Base-by-base conservation (phyloP, 306 rosid species). In the Trifolium pratense region DNA sequence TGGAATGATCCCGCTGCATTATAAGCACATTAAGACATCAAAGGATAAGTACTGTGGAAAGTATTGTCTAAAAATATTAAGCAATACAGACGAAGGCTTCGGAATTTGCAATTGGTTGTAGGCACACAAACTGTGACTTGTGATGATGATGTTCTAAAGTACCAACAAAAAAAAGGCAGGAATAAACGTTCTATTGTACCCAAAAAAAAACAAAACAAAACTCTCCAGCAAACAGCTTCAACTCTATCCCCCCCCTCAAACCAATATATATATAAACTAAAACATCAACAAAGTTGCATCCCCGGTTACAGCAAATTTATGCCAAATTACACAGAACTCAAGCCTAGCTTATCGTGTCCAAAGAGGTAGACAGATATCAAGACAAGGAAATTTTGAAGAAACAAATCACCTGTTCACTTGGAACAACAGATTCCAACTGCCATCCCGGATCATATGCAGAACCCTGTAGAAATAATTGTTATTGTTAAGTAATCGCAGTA, bases 1-100 rank as follows among this genome's bases (percentile, higher is more conserved):
- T 90, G 29, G 89, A 78, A 78, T 82, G 82, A 82, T 95, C 97
- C 86, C 91, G 87, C 99, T 95, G 95, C 87, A 88, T 46, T 37
- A 11, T 26, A 74, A 64, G 67, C 66, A 65, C 74, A 79, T 65
- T 25, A 69, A 69, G 60, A 77, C 48, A 59, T 37, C 78, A 81
- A 9, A 37, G 9, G 7, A 56, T 26, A 58, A 70, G 13, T 58
- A 57, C 9, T 29, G 13, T 13, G 73, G 20, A 26, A 80, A 64
- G 34, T 14, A 56, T 73, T 60, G 26, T 45, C 15, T 39, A 51
- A 4, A 29, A 70, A 25, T 26, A 25, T 57, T 57, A 8, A 63
- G 75, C 14, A 68, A 49, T 56, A 48, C 25, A 26, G 6, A 45
- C 15, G 29, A 45, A 67, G 57, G 9, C 29, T 66, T 21, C 23